Evolutionary conservation across 164 flowering plant species (phyloP), one percentile per base, ranked within the genome.

Genomic region (Berberis thunbergii): DNA sequence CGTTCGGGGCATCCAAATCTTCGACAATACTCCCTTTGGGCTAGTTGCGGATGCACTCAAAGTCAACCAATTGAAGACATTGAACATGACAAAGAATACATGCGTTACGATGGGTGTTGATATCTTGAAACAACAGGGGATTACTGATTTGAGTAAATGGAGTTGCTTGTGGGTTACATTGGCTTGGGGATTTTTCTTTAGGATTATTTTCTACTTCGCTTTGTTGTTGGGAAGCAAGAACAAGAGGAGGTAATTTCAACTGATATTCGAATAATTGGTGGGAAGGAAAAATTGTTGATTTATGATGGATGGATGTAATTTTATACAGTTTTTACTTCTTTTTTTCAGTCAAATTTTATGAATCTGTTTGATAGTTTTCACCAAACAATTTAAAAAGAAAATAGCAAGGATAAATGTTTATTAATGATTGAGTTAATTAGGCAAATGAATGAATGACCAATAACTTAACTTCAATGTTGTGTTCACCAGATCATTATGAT

Each of bases 181-280:
- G n/a, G 97, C 86, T 2, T 82, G 84, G 87, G 97, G 97, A 0
- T 83, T 90, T 52, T 78, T 85, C 63, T 87, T 89, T 41, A 84
- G 96, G 69, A 43, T 84, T 61, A 66, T 90, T 56, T 90, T 90
- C 60, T 90, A 88, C 66, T 72, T 86, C n/a, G 42, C 83, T 7
- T 62, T 90, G 78, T 60, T 80, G 75, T 5, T 79, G 8, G 90
- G 93, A 0, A 84, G 88, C 74, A 89, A 82, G 73, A 89, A 89
- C 75, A 89, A 84, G 77, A 80, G 97, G 52, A 77, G 66, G 44
- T 88, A 63, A 57, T 26, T 26, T 26, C 26, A 26, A 26, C 26
- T 26, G 26, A 26, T 26, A 26, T 26, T 26, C 26, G 26, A 26
- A 26, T 26, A 26, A 26, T 26, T 26, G 26, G 26, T 26, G 26